phyloP scores from a whole-genome alignment of 441 rosid genomes.

The Jatropha multifida region DNA sequence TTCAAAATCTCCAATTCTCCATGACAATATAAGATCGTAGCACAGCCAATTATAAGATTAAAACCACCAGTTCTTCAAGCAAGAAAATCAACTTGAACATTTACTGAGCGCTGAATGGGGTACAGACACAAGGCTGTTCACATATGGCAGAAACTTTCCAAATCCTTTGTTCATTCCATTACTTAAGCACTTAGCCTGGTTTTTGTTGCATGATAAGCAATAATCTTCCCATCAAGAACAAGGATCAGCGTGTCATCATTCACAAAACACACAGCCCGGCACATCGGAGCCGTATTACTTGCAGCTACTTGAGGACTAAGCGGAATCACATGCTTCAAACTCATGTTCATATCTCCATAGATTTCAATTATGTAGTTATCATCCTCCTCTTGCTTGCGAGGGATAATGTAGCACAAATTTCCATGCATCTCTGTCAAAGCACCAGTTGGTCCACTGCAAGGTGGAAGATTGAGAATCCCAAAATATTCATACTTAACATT shows the following conservation, averaged over 20 bases:
- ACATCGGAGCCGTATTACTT: not conserved
- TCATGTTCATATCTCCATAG: conserved; percentile 38
- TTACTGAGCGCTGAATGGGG: not conserved
- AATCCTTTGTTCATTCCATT: not conserved
- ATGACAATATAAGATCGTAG: not conserved
- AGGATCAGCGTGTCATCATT: conserved; percentile 27
- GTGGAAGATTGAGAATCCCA: conserved; percentile 33
- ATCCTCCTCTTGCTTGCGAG: conserved; percentile 12
- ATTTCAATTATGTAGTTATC: conserved; percentile 15
- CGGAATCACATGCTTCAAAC: conserved; percentile 22
- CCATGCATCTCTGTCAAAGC: conserved; percentile 33
- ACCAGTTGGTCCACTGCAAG: conserved; percentile 20
- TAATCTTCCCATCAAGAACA: conserved; percentile 13
- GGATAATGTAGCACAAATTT: conserved; percentile 38
- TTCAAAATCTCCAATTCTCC: not conserved
- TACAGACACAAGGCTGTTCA: conserved; percentile 36
- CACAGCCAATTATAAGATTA: not conserved
- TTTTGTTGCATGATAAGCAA: conserved; percentile 15
- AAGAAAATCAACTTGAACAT: not conserved
- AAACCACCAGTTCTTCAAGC: too few species aligned
- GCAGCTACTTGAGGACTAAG: not conserved
- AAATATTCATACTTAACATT: conserved; percentile 27
- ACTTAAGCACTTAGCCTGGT: conserved; percentile 12
- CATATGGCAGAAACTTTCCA: conserved; percentile 35
- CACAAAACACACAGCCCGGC: conserved; percentile 29